phyloP scores from a whole-genome alignment of 768 basidiomycete genomes.

The Mycena metata region DNA sequence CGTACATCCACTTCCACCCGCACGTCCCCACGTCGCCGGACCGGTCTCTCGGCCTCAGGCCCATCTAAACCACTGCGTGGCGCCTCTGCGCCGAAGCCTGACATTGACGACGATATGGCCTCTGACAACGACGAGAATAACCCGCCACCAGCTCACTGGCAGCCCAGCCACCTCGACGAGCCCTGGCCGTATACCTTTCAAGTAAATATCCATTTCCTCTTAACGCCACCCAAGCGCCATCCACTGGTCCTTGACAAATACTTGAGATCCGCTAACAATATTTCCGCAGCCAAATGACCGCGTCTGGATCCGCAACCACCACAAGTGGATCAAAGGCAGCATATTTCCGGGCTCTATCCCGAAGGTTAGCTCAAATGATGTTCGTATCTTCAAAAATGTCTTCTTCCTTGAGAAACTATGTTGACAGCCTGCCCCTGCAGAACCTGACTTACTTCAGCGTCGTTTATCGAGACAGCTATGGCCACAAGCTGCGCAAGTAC shows the following conservation, averaged over 20 bases:
- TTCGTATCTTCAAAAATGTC: conserved; percentile 13
- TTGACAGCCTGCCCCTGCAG: conserved; percentile 18
- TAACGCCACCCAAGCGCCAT: conserved; percentile 10
- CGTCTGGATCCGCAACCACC: conserved; percentile 35
- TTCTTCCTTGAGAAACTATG: background rate
- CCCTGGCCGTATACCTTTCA: conserved; percentile 67
- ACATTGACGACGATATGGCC: conserved; percentile 22
- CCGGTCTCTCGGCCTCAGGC: conserved; percentile 16
- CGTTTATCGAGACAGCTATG: conserved; percentile 68
- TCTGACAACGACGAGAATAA: conserved; percentile 27
- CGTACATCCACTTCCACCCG: conserved; percentile 6
- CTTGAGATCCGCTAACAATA: background rate
- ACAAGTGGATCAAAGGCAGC: conserved; percentile 34
- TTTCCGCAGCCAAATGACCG: conserved; percentile 26
- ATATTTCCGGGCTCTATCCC: conserved; percentile 35
- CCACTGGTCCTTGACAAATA: background rate
- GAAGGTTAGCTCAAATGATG: conserved; percentile 28
- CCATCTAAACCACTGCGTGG: conserved; percentile 27
- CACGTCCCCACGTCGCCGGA: conserved; percentile 10
- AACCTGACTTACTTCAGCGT: conserved; percentile 52
- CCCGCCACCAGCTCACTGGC: background rate
- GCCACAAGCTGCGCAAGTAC: conserved; percentile 66
- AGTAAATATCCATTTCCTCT: conserved; percentile 48
- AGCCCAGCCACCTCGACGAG: conserved; percentile 56
- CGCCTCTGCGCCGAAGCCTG: conserved; percentile 22